Base-by-base conservation (phyloP, 179 eudicot species). In the Amaranthus tricolor region DNA sequence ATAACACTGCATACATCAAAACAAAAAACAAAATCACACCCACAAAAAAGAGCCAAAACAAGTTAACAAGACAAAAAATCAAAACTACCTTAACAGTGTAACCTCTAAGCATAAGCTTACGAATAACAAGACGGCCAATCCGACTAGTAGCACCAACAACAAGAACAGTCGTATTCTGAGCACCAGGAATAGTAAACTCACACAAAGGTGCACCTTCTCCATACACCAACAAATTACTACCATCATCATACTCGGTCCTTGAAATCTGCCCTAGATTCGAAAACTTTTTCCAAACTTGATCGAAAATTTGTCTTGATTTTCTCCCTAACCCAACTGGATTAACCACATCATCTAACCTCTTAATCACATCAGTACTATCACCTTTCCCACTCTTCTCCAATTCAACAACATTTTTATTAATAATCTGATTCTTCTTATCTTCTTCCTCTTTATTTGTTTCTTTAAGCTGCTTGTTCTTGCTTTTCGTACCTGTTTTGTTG, bases 91-190 rank as follows among this genome's bases (percentile, higher is more conserved):
- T 94, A 78, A 94, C 98, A 56, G 81, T 77, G 84, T 94, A 94
- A 24, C 98, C 98, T 70, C 98, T 85, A 71, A 94, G 96, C 98
- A 94, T 94, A 74, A 94, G 97, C 82, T 94, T 94, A 13, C 98
- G 85, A 66, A 94, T 91, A n/a, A 94, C 96, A 48, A 94, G 88
- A 55, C 97, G 88, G 21, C 98, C 98, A 17, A 92, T 96, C 9
- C 98, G 92, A 79, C 98, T 92, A 55, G 97, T 92, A 51, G 97
- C 97, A 57, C 98, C 98, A 13, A 90, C 91, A 7, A 94, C 98
- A 59, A 94, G 96, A 68, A 94, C 93, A 54, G 92, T 92, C 45
- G 97, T 94, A 66, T 92, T 94, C 87, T 92, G 98, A 68, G 98
- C 98, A 20, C 94, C 98, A 52, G 97, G 98, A 61, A 89, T 71